A percentile compares a stretch with the other conserved stretches of the same genome.
Conservation (phyloP, 2,329 filamentous ascomycete species). For the Fusarium keratoplasticum region DNA sequence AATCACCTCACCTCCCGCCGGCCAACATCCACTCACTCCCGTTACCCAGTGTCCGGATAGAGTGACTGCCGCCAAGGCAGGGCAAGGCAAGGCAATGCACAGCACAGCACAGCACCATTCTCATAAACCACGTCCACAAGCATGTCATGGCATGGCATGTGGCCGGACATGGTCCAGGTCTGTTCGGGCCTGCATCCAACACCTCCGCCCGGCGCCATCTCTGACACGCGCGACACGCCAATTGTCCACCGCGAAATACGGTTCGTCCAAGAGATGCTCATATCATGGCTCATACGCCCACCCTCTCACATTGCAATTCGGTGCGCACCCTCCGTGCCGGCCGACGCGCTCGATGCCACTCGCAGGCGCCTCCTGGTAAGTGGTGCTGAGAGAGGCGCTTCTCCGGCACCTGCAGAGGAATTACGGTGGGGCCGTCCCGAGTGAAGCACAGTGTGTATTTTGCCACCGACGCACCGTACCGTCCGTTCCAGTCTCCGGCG, state of each 20-base stretch:
- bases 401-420: conserved; percentile 27
- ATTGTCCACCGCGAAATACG: conserved; percentile 9
- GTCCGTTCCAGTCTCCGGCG: not conserved
- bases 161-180: conserved; percentile 34
- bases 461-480: conserved; percentile 20
- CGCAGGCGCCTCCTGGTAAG: conserved; percentile 15
- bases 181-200: conserved; percentile 24
- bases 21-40: not conserved
- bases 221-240: conserved; percentile 15
- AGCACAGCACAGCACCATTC: not conserved
- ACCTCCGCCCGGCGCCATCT: conserved; percentile 24
- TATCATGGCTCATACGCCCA: not conserved
- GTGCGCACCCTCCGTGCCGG: conserved; percentile 14
- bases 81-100: not conserved
- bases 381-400: conserved; percentile 22
- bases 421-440: conserved; percentile 37
- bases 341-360: conserved; percentile 16
- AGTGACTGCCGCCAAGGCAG: not conserved
- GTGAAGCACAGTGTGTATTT: conserved; percentile 11
- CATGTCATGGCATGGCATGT: conserved; percentile 3
- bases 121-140: not conserved
- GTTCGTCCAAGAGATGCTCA: conserved; percentile 2
- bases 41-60: conserved; percentile 13
- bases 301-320: conserved; percentile 16
- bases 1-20: conserved; percentile 10